These are phyloP conservation scores for Alternaria novae-zelandiae DNA, from an alignment of 2,329 filamentous ascomycete genomes.

Conservation along the genomic window DNA sequence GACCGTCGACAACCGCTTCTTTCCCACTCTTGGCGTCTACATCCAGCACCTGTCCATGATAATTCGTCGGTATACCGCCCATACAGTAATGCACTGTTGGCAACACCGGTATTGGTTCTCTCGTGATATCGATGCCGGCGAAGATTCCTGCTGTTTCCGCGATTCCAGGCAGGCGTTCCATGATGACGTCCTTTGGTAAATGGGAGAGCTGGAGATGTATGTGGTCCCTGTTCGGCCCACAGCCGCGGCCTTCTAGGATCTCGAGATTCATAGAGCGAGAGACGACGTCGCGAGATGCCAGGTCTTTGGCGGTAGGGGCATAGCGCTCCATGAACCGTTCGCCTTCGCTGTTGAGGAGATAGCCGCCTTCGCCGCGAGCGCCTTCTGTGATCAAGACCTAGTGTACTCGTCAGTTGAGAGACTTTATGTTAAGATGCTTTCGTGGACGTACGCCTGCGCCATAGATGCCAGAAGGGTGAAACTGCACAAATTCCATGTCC, in stretches of 20 bases:
- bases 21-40: conserved; percentile 38
- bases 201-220: conserved; percentile 58
- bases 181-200: conserved; percentile 55
- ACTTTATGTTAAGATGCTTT: background rate
- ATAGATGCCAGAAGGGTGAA: conserved; percentile 59
- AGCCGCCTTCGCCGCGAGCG: conserved; percentile 58
- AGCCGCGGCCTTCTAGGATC: conserved; percentile 55
- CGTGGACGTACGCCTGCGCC: conserved; percentile 51
- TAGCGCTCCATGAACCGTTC: conserved; percentile 62
- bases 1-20: conserved; percentile 53
- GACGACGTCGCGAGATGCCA: conserved; percentile 58
- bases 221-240: conserved; percentile 55
- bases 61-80: conserved; percentile 60
- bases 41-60: conserved; percentile 55
- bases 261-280: conserved; percentile 58
- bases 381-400: conserved; percentile 57
- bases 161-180: conserved; percentile 57
- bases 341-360: conserved; percentile 57
- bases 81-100: conserved; percentile 62
- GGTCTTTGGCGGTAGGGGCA: conserved; percentile 58
- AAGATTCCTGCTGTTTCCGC: conserved; percentile 60
- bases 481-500: conserved; percentile 61
- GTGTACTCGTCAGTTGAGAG: background rate
- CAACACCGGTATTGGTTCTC: conserved; percentile 58
- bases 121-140: conserved; percentile 58